phyloP scores from a whole-genome alignment of 1,139 yeast genomes.

The Candida glucosophila region DNA sequence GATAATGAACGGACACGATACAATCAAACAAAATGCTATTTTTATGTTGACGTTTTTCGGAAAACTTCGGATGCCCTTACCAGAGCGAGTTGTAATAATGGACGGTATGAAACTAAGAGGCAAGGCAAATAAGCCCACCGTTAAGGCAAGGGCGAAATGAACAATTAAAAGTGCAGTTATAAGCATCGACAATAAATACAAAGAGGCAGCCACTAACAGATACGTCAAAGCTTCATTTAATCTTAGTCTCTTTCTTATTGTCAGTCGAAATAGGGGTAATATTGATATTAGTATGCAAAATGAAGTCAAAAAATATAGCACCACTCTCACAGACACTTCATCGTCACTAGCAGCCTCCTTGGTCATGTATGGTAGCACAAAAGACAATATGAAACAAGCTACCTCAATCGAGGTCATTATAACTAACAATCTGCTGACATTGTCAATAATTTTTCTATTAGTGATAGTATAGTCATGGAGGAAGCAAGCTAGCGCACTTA shows the following conservation, averaged over 20 bases:
- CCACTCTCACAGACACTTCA: slow-evolving; percentile 9
- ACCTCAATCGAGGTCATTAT: slow-evolving; percentile 29
- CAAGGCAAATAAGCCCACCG: slow-evolving; percentile 56
- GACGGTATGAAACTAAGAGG: slow-evolving; percentile 66
- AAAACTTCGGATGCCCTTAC: too few species aligned
- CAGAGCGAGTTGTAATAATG: slow-evolving; percentile 11
- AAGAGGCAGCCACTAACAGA: slow-evolving; percentile 32
- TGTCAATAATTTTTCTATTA: slow-evolving; percentile 17
- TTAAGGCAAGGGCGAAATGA: slow-evolving; percentile 74
- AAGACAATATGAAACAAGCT: slow-evolving; percentile 19
- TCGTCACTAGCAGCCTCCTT: slow-evolving; percentile 8
- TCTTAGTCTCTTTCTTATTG: slow-evolving; percentile 6
- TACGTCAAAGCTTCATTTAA: slow-evolving; percentile 16
- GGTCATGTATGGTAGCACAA: slow-evolving; percentile 19
- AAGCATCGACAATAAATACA: slow-evolving; percentile 57
- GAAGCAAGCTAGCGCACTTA: slow-evolving; percentile 58
- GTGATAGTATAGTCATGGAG: slow-evolving; percentile 29
- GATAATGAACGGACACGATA: slow-evolving; percentile 50
- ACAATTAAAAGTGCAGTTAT: slow-evolving; percentile 71
- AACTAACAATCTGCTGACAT: background rate
- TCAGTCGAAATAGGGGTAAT: slow-evolving; percentile 10
- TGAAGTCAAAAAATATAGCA: slow-evolving; percentile 12
- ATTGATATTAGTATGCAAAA: slow-evolving; percentile 12
- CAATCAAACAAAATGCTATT: slow-evolving; percentile 26
- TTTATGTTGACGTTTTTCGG: slow-evolving; percentile 8